A percentile compares a stretch with the other conserved stretches of the same genome.
Evolutionary conservation across 1,284 basidiomycete species (phyloP).

Genomic region (Sporisorium scitamineum): DNA sequence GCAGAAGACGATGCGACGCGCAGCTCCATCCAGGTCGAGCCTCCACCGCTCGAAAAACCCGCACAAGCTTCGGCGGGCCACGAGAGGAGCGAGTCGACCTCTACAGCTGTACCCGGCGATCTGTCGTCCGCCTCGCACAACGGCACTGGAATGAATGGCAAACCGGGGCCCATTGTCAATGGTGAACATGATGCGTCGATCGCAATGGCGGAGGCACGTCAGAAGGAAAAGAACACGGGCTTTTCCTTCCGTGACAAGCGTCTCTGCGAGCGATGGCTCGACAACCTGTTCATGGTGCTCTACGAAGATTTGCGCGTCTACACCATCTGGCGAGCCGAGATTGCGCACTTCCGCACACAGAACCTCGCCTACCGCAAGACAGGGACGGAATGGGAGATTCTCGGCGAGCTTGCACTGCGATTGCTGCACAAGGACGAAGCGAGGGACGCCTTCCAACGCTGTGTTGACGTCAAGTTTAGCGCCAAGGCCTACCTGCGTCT

Average conservation of each 20-base stretch:
- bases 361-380: constrained; percentile 97
- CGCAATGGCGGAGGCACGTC: constrained; percentile 43
- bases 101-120: constrained; percentile 30
- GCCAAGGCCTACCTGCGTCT: constrained; percentile 91
- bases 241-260: constrained; percentile 96
- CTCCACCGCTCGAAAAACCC: constrained; percentile 70
- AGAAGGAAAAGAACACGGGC: constrained; percentile 70
- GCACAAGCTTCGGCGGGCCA: constrained; percentile 68
- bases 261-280: constrained; percentile 96
- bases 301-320: constrained; percentile 99
- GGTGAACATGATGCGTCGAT: constrained; percentile 53
- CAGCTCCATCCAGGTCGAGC: constrained; percentile 42
- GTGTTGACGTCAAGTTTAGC: constrained; percentile 88
- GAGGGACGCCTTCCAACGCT: constrained; percentile 95
- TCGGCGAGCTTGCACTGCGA: constrained; percentile 91
- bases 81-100: constrained; percentile 46
- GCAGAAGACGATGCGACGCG: constrained; percentile 3
- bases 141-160: constrained; percentile 13
- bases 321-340: constrained; percentile 98
- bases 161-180: constrained; percentile 29
- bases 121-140: constrained; percentile 16
- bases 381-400: constrained; percentile 96
- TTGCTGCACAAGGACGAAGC: constrained; percentile 97
- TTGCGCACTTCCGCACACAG: constrained; percentile 98
- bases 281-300: constrained; percentile 97